Conservation (phyloP, 1,284 basidiomycete genomes). For the Pholiota adiposa region DNA sequence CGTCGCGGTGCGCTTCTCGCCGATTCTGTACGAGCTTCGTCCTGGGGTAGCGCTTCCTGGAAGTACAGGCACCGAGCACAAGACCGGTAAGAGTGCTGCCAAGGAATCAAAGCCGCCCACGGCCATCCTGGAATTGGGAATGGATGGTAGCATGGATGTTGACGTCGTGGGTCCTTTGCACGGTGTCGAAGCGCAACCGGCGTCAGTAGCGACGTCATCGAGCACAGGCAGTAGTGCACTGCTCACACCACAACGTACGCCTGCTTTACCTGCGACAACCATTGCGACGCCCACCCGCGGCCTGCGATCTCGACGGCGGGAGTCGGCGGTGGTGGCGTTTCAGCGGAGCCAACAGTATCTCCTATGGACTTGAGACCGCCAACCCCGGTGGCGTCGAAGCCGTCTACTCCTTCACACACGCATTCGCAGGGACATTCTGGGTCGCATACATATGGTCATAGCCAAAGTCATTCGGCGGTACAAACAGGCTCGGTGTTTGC, state of each 20-base stretch:
- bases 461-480: constrained; percentile 23
- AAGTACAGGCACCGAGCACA: constrained; percentile 30
- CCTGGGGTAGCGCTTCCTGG: constrained; percentile 46
- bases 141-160: constrained; percentile 66
- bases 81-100: constrained; percentile 40
- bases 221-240: constrained; percentile 19
- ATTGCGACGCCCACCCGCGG: constrained; percentile 45
- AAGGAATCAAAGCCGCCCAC: constrained; percentile 36
- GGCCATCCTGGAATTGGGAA: constrained; percentile 66
- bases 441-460: constrained; percentile 22
- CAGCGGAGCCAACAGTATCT: constrained; percentile 62
- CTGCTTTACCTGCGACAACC: constrained; percentile 32
- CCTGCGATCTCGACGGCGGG: constrained; percentile 30
- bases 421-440: constrained; percentile 9
- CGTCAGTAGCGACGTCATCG: constrained; percentile 8
- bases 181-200: constrained; percentile 22
- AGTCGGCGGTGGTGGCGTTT: constrained; percentile 25
- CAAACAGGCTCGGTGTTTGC: constrained; percentile 76
- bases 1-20: constrained; percentile 93
- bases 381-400: constrained; percentile 61
- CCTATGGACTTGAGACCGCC: constrained; percentile 60
- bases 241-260: constrained; percentile 38
- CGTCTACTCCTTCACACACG: constrained; percentile 46
- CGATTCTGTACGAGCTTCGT: constrained; percentile 89
- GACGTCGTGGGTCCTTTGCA: constrained; percentile 55